Evolutionary conservation across 768 basidiomycete genomes (phyloP), one percentile per base, ranked within the genome.

Genomic region (Phlegmacium glaucopus): DNA sequence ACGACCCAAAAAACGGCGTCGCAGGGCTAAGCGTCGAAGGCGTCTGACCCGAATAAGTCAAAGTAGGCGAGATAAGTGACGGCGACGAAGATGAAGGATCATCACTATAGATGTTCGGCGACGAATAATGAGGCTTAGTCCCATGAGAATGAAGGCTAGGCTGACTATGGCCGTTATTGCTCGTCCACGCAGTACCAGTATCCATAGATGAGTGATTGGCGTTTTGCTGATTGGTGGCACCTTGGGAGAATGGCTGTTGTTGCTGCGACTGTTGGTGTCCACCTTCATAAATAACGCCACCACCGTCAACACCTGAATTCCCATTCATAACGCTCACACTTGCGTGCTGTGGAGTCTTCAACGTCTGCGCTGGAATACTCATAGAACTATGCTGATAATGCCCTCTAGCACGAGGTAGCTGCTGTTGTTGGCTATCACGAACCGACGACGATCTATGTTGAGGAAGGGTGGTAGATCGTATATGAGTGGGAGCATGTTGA

Each of bases 1-100:
- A 85, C 7, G 79, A 77, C 22, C 78, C 77, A 64, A 85, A 82
- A 67, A 85, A 87, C 9, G 84, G 84, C 9, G 84, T 87, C 9
- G 82, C 77, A 13, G 85, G 85, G 58, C 85, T 86, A 45, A 85
- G 70, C 25, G 81, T 84, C 32, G 81, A 79, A 12, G 82, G 78
- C 22, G 83, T 72, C 47, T 74, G 81, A 35, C 72, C 80, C n/a
- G 81, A 80, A 56, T 82, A 87, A 12, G 82, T 86, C 49, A 87
- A 71, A 7, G 84, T 77, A 9, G 85, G 85, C 4, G 85, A 86
- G 18, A 84, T 74, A 44, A 83, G 67, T 34, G 76, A 69, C 1
- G 83, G 79, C 47, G 63, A 48, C 49, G 59, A 47, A n/a, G 58
- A 50, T 7, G 49, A 57, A n/a, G 63, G 61, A 42, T 47, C 17